phyloP scores from a whole-genome alignment of 1,139 yeast species.

The Pichia sp. region DNA sequence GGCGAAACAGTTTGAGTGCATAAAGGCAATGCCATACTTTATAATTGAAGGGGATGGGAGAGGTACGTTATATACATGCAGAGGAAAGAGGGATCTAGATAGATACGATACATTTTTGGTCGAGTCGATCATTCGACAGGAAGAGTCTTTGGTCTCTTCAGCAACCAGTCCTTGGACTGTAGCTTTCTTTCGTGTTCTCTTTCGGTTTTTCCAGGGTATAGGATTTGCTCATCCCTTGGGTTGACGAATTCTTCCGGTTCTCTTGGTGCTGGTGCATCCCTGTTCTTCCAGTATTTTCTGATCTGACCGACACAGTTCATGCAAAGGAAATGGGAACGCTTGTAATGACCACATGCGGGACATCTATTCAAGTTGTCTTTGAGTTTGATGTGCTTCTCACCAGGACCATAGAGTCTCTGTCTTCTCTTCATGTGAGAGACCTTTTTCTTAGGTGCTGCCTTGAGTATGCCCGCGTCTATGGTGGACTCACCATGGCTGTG shows the following conservation, averaged over 20 bases:
- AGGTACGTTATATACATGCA: no score
- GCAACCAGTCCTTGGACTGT: conserved; percentile 61
- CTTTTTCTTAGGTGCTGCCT: conserved; percentile 93
- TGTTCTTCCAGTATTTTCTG: conserved; percentile 60
- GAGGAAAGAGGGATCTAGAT: no score
- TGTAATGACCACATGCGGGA: conserved; percentile 92
- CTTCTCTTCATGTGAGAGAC: conserved; percentile 82
- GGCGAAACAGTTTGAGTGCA: no score
- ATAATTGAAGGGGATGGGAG: no score
- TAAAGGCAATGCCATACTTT: no score
- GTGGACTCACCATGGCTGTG: conserved; percentile 4
- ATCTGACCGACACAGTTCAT: conserved; percentile 89
- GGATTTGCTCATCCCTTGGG: conserved; percentile 53
- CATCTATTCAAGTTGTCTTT: conserved; percentile 77
- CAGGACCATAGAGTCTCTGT: conserved; percentile 75
- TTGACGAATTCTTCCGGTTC: conserved; percentile 43
- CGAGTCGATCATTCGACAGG: conserved; percentile 34
- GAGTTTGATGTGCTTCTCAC: conserved; percentile 70
- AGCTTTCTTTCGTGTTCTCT: conserved; percentile 41
- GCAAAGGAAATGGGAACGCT: conserved; percentile 84
- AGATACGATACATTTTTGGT: no score
- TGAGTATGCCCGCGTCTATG: conserved; percentile 58
- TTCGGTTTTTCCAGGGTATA: conserved; percentile 72
- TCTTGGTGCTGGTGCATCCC: conserved; percentile 28
- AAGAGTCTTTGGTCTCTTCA: conserved; percentile 48